Evolutionary conservation across 1,284 basidiomycete genomes (phyloP), one percentile per base, ranked within the genome.

Genomic region (Anthracocystis walkeri): DNA sequence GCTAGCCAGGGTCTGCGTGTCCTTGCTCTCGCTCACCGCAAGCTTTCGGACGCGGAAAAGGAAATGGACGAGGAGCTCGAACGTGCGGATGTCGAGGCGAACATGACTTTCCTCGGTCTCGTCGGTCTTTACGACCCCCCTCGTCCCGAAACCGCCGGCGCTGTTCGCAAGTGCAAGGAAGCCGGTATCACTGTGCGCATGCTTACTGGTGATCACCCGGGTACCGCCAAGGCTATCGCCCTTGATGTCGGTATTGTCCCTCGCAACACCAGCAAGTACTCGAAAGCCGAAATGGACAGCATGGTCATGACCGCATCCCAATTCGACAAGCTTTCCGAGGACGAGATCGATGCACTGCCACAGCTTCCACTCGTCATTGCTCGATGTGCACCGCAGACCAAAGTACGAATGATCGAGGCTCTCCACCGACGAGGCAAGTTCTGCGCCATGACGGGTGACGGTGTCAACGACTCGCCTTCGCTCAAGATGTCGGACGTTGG

Each of bases 181-280:
- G 91, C 91, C 31, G 90, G 90, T 18, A 90, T 92, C 77, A 88
- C 89, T 16, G 90, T 90, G 21, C 89, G 90, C 79, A 92, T 92
- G 90, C 86, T 90, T 21, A 90, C 87, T 6, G 87, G 87, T 33
- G 87, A 87, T 63, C 86, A 87, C 61, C 73, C 79, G 2, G 82
- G 83, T 7, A 87, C 86, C 2, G 86, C 86, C n/a, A 80, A 80
- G 27, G 86, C 86, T 1, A 84, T 85, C 61, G 83, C 83, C 14
- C 71, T 88, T 88, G 77, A 84, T 27, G 80, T 83, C 50, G 89
- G 88, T 16, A 90, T 90, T 73, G 82, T 90, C 7, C 87, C 88
- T 21, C 85, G 86, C 59, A 81, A 86, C 58, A 75, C 73, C 4
- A 58, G 60, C 25, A 54, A 41, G n/a, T 68, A 65, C 64, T 73